A percentile compares a stretch with the other conserved stretches of the same genome.
Evolutionary conservation across 2,329 filamentous ascomycete species (phyloP).

Genomic region (Fonsecaea erecta): DNA sequence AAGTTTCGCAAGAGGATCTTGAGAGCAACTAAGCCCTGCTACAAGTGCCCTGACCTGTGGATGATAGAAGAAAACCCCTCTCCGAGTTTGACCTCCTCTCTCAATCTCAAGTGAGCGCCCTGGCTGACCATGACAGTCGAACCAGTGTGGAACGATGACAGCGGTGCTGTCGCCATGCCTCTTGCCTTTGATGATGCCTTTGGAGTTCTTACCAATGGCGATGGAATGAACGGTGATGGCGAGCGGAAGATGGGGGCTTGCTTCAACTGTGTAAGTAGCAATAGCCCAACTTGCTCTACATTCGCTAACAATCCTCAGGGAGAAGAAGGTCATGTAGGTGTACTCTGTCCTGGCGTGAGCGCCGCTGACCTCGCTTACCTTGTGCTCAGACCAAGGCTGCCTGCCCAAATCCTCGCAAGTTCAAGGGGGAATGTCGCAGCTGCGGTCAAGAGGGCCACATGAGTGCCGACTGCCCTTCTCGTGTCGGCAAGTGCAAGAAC

Average conservation of each 20-base stretch:
- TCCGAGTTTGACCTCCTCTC: neutral
- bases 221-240: neutral
- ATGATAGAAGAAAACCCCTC: conserved; percentile 18
- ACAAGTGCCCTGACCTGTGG: conserved; percentile 20
- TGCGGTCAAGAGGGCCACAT: conserved; percentile 54
- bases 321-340: conserved; percentile 46
- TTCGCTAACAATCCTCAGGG: conserved; percentile 26
- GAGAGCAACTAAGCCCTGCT: conserved; percentile 19
- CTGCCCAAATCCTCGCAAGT: conserved; percentile 53
- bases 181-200: neutral
- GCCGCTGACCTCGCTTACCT: conserved; percentile 8
- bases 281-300: neutral
- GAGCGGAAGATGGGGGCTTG: conserved; percentile 46
- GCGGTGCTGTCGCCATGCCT: neutral
- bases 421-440: conserved; percentile 53
- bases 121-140: neutral
- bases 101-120: neutral
- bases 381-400: conserved; percentile 47
- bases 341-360: conserved; percentile 10
- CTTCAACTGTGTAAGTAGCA: conserved; percentile 48
- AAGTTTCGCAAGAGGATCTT: conserved; percentile 2
- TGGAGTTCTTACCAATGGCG: neutral
- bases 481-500: conserved; percentile 52
- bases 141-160: neutral
- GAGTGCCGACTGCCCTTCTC: conserved; percentile 51